Base-by-base conservation (phyloP, 108 stramenopile species). In the Fragilariopsis cylindrus region DNA sequence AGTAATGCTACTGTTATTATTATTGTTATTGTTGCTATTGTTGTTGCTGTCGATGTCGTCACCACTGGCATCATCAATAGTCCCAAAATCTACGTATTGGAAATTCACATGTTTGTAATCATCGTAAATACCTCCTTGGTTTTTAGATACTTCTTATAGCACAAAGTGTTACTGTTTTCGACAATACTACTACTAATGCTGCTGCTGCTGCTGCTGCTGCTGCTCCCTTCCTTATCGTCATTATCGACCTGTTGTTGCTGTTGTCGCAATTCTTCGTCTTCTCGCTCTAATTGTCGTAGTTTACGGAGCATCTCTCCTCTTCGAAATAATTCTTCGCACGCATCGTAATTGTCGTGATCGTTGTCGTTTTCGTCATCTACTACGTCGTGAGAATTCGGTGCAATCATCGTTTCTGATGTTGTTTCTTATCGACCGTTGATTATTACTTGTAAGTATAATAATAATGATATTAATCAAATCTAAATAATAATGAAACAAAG, bases 61-160 rank as follows among this genome's bases (percentile, higher is more conserved):
- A 12, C 43, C 46, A 44, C 62, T 21, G 52, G 44, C 48, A n/a
- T 48, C 40, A 39, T 52, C 70, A 13, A 83, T 56, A 55, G 52
- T 16, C 16, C 86, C 81, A 76, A 77, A 90, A 77, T 92, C 87
- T 49, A 92, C 84, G 54, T 74, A 83, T 13, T 80, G 55, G 58
- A 80, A 83, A 74, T 95, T 87, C 44, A 90, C 81, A 71, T 92
- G 91, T 67, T 95, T 95, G 60, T 88, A 81, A 78, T 92, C 94
- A 70, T 95, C 94, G 69, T 91, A 87, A 55, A 81, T 85, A 11
- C 74, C 42, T 39, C 45, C 49, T 48, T 49, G 48, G 77, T 87
- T 79, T 47, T 45, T 2, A 92, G 81, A 70, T 86, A 92, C 3
- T 85, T 85, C 44, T 80, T 50, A 70, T 95, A 95, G 48, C 49